Evolutionary conservation across 23 red algal species (phyloP), one percentile per base, ranked within the genome.

Genomic region (Gracilaria gracilis): DNA sequence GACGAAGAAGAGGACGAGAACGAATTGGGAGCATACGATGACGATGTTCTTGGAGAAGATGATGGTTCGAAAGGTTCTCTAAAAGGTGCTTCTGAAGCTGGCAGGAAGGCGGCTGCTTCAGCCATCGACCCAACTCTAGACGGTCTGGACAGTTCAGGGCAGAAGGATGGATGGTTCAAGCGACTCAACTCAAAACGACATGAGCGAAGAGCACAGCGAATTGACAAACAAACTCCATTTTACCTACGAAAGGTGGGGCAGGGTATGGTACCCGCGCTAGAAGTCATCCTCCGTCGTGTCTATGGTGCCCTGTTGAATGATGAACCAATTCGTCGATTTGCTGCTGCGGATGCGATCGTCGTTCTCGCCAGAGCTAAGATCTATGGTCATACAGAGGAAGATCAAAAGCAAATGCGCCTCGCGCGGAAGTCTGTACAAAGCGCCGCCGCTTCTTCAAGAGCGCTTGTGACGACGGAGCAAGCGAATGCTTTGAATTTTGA

Each of bases 181-280:
- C 25, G 92, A 50, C 37, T 87, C 19, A 94, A 82, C 32, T 31
- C 37, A 42, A 83, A 72, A 59, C 71, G 92, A 72, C 57, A 82
- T 38, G 74, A 94, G 59, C 44, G 82, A 39, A 39, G 81, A 51
- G 84, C 49, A 39, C 67, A 71, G 27, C 71, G 73, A 28, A 75
- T 87, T 48, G 72, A 87, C 16, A 23, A 67, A 0, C 55, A 86
- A 25, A 88, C 94, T 6, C 94, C 94, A 8, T 96, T 96, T 57
- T 96, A 96, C 61, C 89, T 96, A 33, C 67, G 94, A 23, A 61
- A 84, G 37, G 67, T 92, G 24, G 86, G 94, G 27, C 87, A 84
- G 12, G 94, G 94, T 20, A 85, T 88, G 82, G 89, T 96, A 20
- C 78, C 94, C 17, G 86, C 86, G 2, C 28, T 90, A 71, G 94